A percentile compares a stretch with the other conserved stretches of the same genome.
Conservation (phyloP, 306 rosid species). For the Cucurbita argyrosperma region DNA sequence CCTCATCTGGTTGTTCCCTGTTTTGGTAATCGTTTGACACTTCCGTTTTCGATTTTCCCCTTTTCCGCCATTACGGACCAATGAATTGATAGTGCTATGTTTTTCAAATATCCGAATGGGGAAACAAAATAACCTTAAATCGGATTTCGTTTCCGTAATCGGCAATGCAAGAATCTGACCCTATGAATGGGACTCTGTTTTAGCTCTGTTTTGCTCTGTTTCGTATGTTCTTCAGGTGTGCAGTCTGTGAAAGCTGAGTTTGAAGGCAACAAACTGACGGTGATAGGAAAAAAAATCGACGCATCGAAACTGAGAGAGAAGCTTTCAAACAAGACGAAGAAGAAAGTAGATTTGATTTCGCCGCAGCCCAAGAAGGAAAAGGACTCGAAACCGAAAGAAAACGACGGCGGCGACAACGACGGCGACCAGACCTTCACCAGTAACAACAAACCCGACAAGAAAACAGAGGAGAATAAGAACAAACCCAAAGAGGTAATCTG, state of each 20-base stretch:
- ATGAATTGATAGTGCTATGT: neutral
- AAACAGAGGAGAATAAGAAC: constrained; percentile 18
- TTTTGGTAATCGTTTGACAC: neutral
- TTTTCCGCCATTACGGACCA: neutral
- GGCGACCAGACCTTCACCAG: neutral
- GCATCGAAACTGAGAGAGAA: constrained; percentile 31
- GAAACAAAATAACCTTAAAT: neutral
- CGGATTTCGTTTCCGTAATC: neutral
- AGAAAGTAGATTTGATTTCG: constrained; percentile 46
- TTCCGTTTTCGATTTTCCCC: neutral
- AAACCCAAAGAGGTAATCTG: constrained; percentile 44
- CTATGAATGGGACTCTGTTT: neutral
- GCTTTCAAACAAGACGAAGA: constrained; percentile 30
- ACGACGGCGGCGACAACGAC: constrained; percentile 10
- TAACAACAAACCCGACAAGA: constrained; percentile 18
- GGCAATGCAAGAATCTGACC: neutral
- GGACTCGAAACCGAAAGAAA: constrained; percentile 12
- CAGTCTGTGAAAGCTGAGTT: constrained; percentile 24
- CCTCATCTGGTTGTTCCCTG: neutral
- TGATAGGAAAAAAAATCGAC: constrained; percentile 35
- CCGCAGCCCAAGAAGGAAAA: constrained; percentile 40
- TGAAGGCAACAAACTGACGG: constrained; percentile 37
- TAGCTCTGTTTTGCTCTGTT: neutral
- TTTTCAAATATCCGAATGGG: neutral
- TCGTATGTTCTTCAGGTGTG: constrained; percentile 25